phyloP scores from a whole-genome alignment of 2,329 filamentous ascomycete genomes.

The Trichoderma aggressivum region DNA sequence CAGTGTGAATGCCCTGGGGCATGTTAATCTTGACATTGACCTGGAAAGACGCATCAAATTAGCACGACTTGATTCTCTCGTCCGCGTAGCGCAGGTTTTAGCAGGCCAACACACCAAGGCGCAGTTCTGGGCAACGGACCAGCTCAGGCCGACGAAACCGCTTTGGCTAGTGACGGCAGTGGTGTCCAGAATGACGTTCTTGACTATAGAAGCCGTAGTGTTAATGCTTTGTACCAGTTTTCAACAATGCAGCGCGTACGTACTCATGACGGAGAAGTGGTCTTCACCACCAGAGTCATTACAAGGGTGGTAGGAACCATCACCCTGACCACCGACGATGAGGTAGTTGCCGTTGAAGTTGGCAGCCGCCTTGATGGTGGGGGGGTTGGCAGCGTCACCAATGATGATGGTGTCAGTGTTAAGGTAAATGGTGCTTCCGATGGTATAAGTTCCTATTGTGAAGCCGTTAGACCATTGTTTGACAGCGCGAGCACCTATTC shows the following conservation, averaged over 20 bases:
- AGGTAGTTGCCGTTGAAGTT: conserved; percentile 57
- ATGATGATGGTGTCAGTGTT: conserved; percentile 68
- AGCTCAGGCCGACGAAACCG: conserved; percentile 22
- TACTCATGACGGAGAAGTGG: conserved; percentile 24
- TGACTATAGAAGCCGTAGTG: conserved; percentile 7
- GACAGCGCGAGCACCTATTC: neutral
- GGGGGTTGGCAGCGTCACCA: conserved; percentile 67
- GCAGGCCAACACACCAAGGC: conserved; percentile 16
- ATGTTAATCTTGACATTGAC: conserved; percentile 22
- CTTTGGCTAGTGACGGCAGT: conserved; percentile 19
- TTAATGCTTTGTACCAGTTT: neutral
- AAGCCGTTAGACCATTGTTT: neutral
- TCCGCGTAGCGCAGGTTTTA: neutral
- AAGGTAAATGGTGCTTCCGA: conserved; percentile 20
- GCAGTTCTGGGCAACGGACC: conserved; percentile 24
- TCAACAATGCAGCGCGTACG: neutral
- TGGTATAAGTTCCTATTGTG: conserved; percentile 20
- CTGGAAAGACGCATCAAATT: neutral
- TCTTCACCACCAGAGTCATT: conserved; percentile 23
- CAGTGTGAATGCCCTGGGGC: conserved; percentile 21
- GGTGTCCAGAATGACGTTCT: conserved; percentile 24
- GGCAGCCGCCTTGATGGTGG: conserved; percentile 65
- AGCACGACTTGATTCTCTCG: neutral
- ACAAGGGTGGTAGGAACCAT: conserved; percentile 16
- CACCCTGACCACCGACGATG: conserved; percentile 22